These are phyloP conservation scores for Coprinopsis cinerea DNA, from an alignment of 768 basidiomycete genomes.

Conservation along the genomic window DNA sequence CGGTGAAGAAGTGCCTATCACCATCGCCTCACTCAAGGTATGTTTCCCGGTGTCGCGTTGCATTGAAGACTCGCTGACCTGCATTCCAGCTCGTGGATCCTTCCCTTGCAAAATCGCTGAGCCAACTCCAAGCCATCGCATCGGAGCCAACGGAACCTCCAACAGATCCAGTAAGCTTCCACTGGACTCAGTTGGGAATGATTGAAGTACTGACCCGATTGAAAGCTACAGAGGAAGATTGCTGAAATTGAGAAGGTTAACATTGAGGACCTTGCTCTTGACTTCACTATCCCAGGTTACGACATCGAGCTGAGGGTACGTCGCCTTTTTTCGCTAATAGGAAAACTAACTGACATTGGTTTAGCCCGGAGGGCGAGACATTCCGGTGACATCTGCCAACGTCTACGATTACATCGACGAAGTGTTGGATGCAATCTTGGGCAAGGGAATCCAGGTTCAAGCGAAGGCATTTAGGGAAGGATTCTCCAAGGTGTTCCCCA, in stretches of 20 bases:
- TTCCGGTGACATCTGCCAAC: conserved; percentile 80
- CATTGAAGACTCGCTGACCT: conserved; percentile 9
- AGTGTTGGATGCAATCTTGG: conserved; percentile 84
- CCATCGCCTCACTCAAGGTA: conserved; percentile 79
- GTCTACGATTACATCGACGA: conserved; percentile 85
- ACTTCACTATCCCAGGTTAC: conserved; percentile 96
- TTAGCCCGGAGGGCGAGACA: conserved; percentile 74
- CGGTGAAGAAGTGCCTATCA: conserved; percentile 79
- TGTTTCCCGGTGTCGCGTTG: conserved; percentile 15
- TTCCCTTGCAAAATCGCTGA: conserved; percentile 79
- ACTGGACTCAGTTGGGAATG: background rate
- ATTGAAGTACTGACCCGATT: conserved; percentile 4
- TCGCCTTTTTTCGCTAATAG: conserved; percentile 1
- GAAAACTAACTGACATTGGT: background rate
- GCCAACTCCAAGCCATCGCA: conserved; percentile 69
- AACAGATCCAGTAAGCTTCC: conserved; percentile 47
- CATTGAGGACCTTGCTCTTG: conserved; percentile 85
- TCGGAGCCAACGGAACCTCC: conserved; percentile 32
- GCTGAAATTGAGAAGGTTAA: conserved; percentile 55
- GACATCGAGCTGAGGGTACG: conserved; percentile 84
- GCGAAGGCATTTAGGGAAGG: conserved; percentile 91
- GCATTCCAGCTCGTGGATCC: conserved; percentile 70
- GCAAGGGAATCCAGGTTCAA: conserved; percentile 70
- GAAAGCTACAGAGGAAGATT: conserved; percentile 49
- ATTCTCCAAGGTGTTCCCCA: conserved; percentile 94